Percentiles rank a stretch among this genome's conserved stretches.
Evolutionary conservation across 1,284 basidiomycete species (phyloP).

Genomic region (Porogramme epimiltina): DNA sequence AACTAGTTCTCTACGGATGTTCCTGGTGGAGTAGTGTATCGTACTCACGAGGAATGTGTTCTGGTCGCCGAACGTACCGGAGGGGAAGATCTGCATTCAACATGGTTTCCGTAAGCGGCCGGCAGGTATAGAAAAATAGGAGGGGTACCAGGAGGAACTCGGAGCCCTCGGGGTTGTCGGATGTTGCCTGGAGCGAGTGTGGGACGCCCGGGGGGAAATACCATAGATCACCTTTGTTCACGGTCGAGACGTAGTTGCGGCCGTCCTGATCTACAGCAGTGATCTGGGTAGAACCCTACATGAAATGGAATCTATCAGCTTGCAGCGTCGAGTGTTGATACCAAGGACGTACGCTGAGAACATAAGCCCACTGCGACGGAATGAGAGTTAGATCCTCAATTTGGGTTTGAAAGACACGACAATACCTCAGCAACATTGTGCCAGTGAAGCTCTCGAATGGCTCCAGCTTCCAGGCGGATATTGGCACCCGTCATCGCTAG

Average conservation of each 20-base stretch:
- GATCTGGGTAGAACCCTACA: slow-evolving; percentile 60
- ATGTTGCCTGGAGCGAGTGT: slow-evolving; percentile 57
- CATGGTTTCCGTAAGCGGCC: neutral
- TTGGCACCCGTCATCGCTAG: slow-evolving; percentile 64
- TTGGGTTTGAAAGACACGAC: too few species aligned
- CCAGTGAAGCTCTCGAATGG: slow-evolving; percentile 71
- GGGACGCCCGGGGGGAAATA: slow-evolving; percentile 45
- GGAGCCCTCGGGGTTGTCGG: slow-evolving; percentile 52
- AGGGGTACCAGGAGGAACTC: slow-evolving; percentile 66
- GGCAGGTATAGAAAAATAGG: neutral
- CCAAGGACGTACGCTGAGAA: slow-evolving; percentile 45
- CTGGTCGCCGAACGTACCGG: slow-evolving; percentile 64
- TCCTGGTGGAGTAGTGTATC: neutral
- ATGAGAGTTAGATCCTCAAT: too few species aligned
- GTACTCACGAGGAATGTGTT: slow-evolving; percentile 57
- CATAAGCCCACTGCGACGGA: slow-evolving; percentile 56
- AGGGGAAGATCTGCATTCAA: slow-evolving; percentile 56
- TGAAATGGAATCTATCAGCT: neutral
- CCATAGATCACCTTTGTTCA: slow-evolving; percentile 40
- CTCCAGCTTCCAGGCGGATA: slow-evolving; percentile 64
- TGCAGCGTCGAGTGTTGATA: neutral
- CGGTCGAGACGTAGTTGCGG: slow-evolving; percentile 57
- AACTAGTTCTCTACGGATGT: slow-evolving; percentile 24
- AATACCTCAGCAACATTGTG: slow-evolving; percentile 63
- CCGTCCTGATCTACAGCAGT: slow-evolving; percentile 61